Evolutionary conservation across 2,329 filamentous ascomycete genomes (phyloP), one percentile per base, ranked within the genome.

Genomic region (Fusarium armeniacum): DNA sequence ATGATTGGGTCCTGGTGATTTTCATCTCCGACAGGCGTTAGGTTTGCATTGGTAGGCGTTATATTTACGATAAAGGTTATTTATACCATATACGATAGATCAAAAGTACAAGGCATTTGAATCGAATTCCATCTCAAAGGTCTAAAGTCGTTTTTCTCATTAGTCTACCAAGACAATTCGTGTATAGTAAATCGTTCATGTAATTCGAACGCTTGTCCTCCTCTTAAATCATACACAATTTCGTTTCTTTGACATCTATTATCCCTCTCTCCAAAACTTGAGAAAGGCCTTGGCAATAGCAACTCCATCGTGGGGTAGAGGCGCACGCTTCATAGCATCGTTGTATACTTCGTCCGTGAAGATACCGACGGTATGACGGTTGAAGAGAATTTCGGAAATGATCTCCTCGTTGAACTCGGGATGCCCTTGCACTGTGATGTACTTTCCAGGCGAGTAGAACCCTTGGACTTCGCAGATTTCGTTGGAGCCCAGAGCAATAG

Each of bases 281-380:
- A 98, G 77, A 77, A 98, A 97, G 0, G 89, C 90, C 67, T 86
- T 84, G 1, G 89, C 91, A 56, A 97, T 89, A 5, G 84, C 81
- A n/a, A 96, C 83, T 2, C 95, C 94, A 77, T 98, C 94, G 69
- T 98, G 93, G 57, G 87, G 83, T 35, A 89, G 84, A 11, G 82
- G 82, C 3, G 90, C 90, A 64, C 93, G 86, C 10, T 80, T 81
- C 77, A 94, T 86, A 28, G 87, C 92, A 72, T 93, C 91, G 58
- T 88, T 80, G 71, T 88, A 95, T 64, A 91, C 79, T 20, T 88
- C 88, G 59, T 94, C 89, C 57, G 85, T 81, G 69, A 97, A 91
- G 24, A 96, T 83, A 1, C 92, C 93, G 49, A 82, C 82, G 30
- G 84, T 82, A 75, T 91, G 87, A 59, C 94, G 85, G 63, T 85